A percentile compares a stretch with the other conserved stretches of the same genome.
phyloP scores from a whole-genome alignment of 148 eudicot species.

The Rhododendron kiyosumense region DNA sequence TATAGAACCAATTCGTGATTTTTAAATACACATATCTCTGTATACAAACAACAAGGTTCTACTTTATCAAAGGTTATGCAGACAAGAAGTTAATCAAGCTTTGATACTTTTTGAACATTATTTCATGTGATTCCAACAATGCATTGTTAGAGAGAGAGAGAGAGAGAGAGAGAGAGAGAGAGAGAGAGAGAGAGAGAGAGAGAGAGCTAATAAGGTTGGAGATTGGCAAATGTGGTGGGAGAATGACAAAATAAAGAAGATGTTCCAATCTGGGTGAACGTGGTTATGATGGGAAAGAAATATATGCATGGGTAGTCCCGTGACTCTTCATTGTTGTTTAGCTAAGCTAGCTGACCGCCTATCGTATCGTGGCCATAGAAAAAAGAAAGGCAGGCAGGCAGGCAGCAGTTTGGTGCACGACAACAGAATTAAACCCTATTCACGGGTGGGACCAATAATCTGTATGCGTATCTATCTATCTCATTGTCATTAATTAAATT shows the following conservation, averaged over 20 bases:
- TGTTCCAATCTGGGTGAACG: slow-evolving; percentile 6
- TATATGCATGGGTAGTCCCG: slow-evolving; percentile 25
- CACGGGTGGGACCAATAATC: slow-evolving; percentile 22
- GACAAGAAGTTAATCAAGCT: not conserved
- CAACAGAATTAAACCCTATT: slow-evolving; percentile 15
- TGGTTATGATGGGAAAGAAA: slow-evolving; percentile 16
- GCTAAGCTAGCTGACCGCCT: slow-evolving; percentile 7
- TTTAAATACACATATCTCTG: not conserved
- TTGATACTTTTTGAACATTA: not conserved
- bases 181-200: not conserved
- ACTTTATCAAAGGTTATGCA: not conserved
- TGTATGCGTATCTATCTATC: not conserved
- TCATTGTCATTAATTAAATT: not conserved
- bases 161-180: not conserved
- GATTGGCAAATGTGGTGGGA: not conserved
- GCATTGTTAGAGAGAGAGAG: not conserved
- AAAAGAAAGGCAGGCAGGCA: not conserved
- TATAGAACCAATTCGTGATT: not conserved
- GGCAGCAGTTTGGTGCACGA: slow-evolving; percentile 13
- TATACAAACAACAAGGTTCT: not conserved
- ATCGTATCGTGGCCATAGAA: slow-evolving; percentile 31
- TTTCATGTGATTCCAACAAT: slow-evolving; percentile 6
- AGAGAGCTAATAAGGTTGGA: not conserved
- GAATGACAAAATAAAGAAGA: not conserved
- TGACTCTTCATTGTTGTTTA: slow-evolving; percentile 62